phyloP scores from a whole-genome alignment of 192 early-diverging fungal genomes.

The Umbelopsis sp. region DNA sequence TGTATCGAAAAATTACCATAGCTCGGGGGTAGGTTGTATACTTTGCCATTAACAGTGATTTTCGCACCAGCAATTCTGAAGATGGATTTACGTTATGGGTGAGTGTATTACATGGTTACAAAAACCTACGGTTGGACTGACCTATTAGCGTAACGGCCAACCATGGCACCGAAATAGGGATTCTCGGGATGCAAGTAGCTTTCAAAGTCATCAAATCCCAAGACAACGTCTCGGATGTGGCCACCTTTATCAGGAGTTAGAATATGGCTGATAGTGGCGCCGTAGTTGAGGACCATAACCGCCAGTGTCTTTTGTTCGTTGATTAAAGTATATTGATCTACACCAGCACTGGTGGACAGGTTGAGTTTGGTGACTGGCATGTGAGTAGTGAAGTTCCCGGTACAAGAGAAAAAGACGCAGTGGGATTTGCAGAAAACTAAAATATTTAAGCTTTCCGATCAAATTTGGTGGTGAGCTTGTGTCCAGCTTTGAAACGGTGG shows the following conservation, averaged over 20 bases:
- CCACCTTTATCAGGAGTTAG: slow-evolving; percentile 59
- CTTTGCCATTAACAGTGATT: slow-evolving; percentile 61
- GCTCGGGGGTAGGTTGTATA: slow-evolving; percentile 61
- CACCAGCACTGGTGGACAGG: slow-evolving; percentile 18
- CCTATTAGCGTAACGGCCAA: slow-evolving; percentile 80
- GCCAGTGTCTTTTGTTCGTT: slow-evolving; percentile 35
- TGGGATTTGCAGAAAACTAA: not conserved
- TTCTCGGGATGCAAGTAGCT: slow-evolving; percentile 49
- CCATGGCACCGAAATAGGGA: slow-evolving; percentile 77
- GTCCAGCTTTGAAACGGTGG: too few species aligned
- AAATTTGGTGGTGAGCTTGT: too few species aligned
- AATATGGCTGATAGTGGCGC: slow-evolving; percentile 69
- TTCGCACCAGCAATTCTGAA: slow-evolving; percentile 58
- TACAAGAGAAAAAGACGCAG: not conserved
- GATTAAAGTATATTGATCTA: slow-evolving; percentile 39
- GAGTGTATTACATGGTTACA: not conserved
- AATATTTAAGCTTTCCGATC: too few species aligned
- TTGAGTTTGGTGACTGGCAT: slow-evolving; percentile 33
- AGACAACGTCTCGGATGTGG: slow-evolving; percentile 63
- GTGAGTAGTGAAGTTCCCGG: not conserved
- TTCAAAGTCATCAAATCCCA: slow-evolving; percentile 71
- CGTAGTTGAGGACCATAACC: slow-evolving; percentile 61
- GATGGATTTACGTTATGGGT: not conserved
- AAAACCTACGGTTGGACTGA: slow-evolving; percentile 22
- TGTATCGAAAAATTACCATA: slow-evolving; percentile 81